A percentile compares a stretch with the other conserved stretches of the same genome.
phyloP scores from a whole-genome alignment of 2,329 filamentous ascomycete genomes.

The Pestalotiopsis fici region DNA sequence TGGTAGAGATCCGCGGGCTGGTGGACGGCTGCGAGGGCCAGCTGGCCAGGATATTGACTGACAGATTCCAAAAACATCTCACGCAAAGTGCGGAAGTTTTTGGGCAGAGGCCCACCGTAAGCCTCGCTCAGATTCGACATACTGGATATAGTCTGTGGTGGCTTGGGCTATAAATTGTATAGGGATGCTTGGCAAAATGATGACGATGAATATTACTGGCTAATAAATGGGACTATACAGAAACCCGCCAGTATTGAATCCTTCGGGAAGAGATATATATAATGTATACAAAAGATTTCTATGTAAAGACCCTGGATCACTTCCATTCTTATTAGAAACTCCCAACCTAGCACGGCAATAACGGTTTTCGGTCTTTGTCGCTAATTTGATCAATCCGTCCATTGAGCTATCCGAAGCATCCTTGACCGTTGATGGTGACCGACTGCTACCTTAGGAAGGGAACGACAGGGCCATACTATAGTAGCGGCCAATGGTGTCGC shows the following conservation, averaged over 20 bases:
- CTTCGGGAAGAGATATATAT: background rate
- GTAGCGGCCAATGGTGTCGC: background rate
- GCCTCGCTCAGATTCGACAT: constrained; percentile 7
- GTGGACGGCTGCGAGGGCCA: constrained; percentile 7
- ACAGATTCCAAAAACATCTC: constrained; percentile 5
- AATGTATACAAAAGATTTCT: background rate
- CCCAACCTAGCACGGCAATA: too few relatives aligned
- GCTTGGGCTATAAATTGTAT: background rate
- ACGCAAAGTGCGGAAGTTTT: background rate
- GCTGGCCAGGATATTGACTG: background rate
- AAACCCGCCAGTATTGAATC: background rate
- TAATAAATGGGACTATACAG: background rate
- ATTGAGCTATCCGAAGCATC: background rate
- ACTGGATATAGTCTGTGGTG: background rate
- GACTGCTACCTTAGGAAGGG: background rate
- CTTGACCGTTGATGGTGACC: background rate
- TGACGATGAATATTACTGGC: background rate
- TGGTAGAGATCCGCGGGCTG: constrained; percentile 1
- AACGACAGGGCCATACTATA: background rate
- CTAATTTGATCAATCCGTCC: background rate
- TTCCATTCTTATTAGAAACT: background rate
- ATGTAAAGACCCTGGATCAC: background rate
- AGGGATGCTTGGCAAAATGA: background rate
- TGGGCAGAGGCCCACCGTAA: background rate
- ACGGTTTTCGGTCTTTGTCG: background rate